Evolutionary conservation across 2,329 filamentous ascomycete genomes (phyloP).

Genomic region (Elsinoe batatas): DNA sequence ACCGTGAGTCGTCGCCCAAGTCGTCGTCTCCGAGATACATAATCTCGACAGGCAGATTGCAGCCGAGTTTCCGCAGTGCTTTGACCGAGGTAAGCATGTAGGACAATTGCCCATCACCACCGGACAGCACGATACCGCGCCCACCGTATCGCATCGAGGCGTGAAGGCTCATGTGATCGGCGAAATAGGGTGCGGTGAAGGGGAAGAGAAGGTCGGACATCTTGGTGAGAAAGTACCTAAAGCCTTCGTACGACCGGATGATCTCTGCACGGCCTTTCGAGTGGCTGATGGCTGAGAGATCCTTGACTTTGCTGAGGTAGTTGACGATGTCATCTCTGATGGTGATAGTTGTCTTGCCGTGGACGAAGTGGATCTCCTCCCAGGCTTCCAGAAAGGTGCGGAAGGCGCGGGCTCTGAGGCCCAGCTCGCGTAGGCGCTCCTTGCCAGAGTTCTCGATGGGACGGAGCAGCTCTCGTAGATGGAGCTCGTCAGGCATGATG

Average conservation of each 20-base stretch:
- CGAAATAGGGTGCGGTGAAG: constrained; percentile 34
- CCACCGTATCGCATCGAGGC: constrained; percentile 34
- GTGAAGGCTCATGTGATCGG: constrained; percentile 37
- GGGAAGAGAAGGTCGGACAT: constrained; percentile 33
- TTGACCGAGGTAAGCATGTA: constrained; percentile 37
- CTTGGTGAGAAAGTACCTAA: constrained; percentile 32
- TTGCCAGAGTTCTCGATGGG: constrained; percentile 32
- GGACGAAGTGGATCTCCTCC: constrained; percentile 29
- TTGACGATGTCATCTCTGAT: constrained; percentile 35
- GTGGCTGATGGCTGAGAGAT: constrained; percentile 19
- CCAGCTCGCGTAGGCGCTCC: constrained; percentile 31
- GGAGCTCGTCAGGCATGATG: constrained; percentile 26
- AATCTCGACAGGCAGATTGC: constrained; percentile 31
- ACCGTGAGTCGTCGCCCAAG: constrained; percentile 34
- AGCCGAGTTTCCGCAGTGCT: constrained; percentile 30
- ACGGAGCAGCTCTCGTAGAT: constrained; percentile 29
- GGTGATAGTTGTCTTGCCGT: constrained; percentile 27
- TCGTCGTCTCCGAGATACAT: constrained; percentile 37
- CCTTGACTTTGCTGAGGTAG: constrained; percentile 24
- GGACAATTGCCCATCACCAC: constrained; percentile 34
- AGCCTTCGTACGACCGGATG: constrained; percentile 35
- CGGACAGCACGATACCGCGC: constrained; percentile 37
- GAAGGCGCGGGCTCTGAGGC: constrained; percentile 32
- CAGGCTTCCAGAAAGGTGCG: constrained; percentile 33
- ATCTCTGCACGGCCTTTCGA: constrained; percentile 23